phyloP scores from a whole-genome alignment of 257 asterid genomes.

The Haberlea rhodopensis region DNA sequence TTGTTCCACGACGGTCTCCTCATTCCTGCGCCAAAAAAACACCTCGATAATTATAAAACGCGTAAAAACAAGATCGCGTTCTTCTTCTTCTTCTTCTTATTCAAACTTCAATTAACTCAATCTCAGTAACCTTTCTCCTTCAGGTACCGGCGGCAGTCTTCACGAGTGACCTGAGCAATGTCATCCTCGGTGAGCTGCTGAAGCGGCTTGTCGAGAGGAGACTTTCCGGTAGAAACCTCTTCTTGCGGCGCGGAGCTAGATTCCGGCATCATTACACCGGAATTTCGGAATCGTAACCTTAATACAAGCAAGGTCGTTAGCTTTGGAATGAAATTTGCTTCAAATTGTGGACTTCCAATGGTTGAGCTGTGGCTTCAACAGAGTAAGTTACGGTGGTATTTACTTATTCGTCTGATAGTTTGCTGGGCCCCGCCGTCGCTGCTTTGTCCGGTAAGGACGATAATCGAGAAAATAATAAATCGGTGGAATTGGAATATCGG shows the following conservation, averaged over 20 bases:
- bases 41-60: not conserved
- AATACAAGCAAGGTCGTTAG: constrained; percentile 4
- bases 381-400: constrained; percentile 29
- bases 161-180: constrained; percentile 98
- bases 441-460: constrained; percentile 33
- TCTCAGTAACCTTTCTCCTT: constrained; percentile 67
- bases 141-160: constrained; percentile 97
- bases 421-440: constrained; percentile 58
- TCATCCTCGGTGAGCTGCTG: constrained; percentile 89
- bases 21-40: constrained; percentile 62
- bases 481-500: constrained; percentile 19
- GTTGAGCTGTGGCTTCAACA: constrained; percentile 6
- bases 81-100: constrained; percentile 20
- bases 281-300: constrained; percentile 22
- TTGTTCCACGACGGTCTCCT: constrained; percentile 99
- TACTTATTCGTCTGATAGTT: too few species aligned
- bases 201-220: constrained; percentile 88
- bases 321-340: constrained; percentile 8
- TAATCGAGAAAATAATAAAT: constrained; percentile 1
- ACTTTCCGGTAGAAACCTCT: constrained; percentile 45
- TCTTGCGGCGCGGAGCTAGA: constrained; percentile 51
- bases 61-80: not conserved
- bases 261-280: constrained; percentile 43
- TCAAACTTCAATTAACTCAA: not conserved
- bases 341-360: constrained; percentile 15